Conservation (phyloP, 164 flowering plant species). For the grape (Vitis vinifera) region ASM3070453v1 NC_081822.1:5796501-5797000, state of each 20-base stretch:
- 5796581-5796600: conserved; percentile 99
- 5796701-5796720: conserved; percentile 79
- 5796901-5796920: conserved; percentile 47
- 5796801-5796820: background rate
- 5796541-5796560: background rate
- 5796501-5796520: background rate
- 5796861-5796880: conserved; percentile 24
- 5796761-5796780: background rate
- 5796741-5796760: background rate
- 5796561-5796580: conserved; percentile 27
- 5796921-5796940: conserved; percentile 88
- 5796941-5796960: conserved; percentile 90
- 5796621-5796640: conserved; percentile 50
- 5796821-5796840: conserved; percentile 95
- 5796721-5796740: conserved; percentile 89
- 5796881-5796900: conserved; percentile 42
- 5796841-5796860: conserved; percentile 83
- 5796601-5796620: conserved; percentile 94
- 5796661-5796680: conserved; percentile 65
- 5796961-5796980: conserved; percentile 90
- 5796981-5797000: conserved; percentile 82
- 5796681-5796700: conserved; percentile 45
- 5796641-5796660: conserved; percentile 90
- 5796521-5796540: background rate
- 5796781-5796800: background rate